Evolutionary conservation across 2,329 filamentous ascomycete genomes (phyloP).

Genomic region (Colletotrichum abscissum): DNA sequence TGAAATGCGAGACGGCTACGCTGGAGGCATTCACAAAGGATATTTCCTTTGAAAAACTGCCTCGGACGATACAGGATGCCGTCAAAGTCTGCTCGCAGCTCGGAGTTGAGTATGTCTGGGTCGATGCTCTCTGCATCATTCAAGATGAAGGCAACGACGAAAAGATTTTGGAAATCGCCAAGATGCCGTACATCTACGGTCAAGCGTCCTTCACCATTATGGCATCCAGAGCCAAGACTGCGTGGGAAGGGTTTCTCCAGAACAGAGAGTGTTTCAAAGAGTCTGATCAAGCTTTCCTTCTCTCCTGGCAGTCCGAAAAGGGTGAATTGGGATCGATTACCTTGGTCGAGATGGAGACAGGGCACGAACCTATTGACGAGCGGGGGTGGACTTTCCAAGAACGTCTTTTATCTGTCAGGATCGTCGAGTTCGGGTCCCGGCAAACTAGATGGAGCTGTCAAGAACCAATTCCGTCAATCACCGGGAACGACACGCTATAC

Average conservation of each 20-base stretch:
- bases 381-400: background rate
- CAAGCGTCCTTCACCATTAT: background rate
- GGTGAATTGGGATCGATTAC: background rate
- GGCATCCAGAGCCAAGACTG: constrained; percentile 8
- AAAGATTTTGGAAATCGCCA: background rate
- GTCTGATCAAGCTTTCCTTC: background rate
- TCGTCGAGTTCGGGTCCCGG: background rate
- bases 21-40: background rate
- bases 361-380: background rate
- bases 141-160: background rate
- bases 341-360: background rate
- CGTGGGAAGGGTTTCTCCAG: background rate
- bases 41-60: background rate
- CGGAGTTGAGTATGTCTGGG: background rate
- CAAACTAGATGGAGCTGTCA: background rate
- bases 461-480: background rate
- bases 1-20: background rate
- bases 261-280: background rate
- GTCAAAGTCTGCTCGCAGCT: background rate
- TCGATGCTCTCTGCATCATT: background rate
- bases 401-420: background rate
- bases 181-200: background rate
- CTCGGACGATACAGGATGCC: background rate
- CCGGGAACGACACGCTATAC: background rate
- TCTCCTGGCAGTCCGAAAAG: background rate